These are phyloP conservation scores for Talaromyces islandicus DNA, from an alignment of 2,329 filamentous ascomycete species.

Conservation along the genomic window DNA sequence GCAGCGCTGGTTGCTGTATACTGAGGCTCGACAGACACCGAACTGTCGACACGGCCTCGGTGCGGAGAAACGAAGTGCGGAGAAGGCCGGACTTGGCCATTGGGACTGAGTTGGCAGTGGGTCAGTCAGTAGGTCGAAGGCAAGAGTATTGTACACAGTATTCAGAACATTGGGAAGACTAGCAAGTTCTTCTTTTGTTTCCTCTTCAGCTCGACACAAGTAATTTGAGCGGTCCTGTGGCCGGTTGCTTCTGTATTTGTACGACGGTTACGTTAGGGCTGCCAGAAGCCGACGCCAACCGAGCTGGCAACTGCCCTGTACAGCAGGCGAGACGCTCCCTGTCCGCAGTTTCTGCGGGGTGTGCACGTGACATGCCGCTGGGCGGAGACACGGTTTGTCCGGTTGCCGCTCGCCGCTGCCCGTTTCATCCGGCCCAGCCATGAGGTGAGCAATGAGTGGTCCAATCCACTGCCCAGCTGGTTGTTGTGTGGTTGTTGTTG, in stretches of 20 bases:
- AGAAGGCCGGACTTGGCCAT: slow-evolving; percentile 14
- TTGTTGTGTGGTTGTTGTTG: not conserved
- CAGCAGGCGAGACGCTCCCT: not conserved
- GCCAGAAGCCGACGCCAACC: not conserved
- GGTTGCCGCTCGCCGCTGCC: not conserved
- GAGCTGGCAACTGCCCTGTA: not conserved
- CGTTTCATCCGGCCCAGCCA: not conserved
- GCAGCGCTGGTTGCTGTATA: slow-evolving; percentile 13
- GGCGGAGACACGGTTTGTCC: not conserved
- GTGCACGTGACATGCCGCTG: too few relatives aligned
- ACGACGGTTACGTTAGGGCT: not conserved
- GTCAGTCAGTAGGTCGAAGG: too few relatives aligned
- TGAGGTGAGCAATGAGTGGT: not conserved
- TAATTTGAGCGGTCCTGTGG: not conserved
- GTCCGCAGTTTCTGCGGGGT: not conserved
- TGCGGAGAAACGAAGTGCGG: slow-evolving; percentile 26
- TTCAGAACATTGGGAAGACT: not conserved
- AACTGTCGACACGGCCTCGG: slow-evolving; percentile 23
- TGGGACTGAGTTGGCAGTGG: slow-evolving; percentile 30
- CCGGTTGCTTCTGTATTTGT: not conserved
- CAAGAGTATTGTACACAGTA: not conserved
- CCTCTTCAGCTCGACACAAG: not conserved
- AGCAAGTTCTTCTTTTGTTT: not conserved
- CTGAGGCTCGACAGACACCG: slow-evolving; percentile 15
- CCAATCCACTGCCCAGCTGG: not conserved